Base-by-base conservation (phyloP, 179 eudicot genomes). In the Corrigiola litoralis region DNA sequence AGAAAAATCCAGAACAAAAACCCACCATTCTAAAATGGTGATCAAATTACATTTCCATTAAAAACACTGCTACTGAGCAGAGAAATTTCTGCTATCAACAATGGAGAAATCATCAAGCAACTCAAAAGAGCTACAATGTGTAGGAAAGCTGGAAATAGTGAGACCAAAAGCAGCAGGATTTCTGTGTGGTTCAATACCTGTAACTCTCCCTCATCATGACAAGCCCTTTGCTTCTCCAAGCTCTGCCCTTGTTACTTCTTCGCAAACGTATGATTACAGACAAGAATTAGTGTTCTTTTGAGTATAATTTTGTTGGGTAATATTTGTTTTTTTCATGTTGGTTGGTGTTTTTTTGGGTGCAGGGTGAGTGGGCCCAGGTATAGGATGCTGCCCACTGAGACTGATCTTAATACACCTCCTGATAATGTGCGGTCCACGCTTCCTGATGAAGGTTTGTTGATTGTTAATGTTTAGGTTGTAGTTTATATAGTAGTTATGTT, bases 141-240 rank as follows among this genome's bases (percentile, higher is more conserved):
- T 92, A 5, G 95, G 98, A 12, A 72, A 68, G 23, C 69, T 92
- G 66, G 90, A 92, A 72, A 82, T 92, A 32, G 88, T 69, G 6
- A 72, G 77, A 51, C 92, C 98, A 7, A 83, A 83, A 76, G 84
- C 95, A 20, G 83, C 79, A 2, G 89, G 95, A 28, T 89, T 89
- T 66, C 87, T 92, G 14, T 87, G 95, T 52, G 98, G 96, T 33
- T 89, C 96, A 2, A 87, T 92, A 37, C 96, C 95, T n/a, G 88
- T 92, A n/a, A n/a, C n/a, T n/a, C n/a, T n/a, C n/a, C n/a, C n/a
- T 24, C 77, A 89, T 29, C 85, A 89, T 31, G 91, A 87, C 67
- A 78, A 84, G 21, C 76, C 96, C 53, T 79, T 84, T 66, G 80
- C 64, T 29, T 71, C 78, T 45, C 80, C 84, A 67, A 69, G 72